These are phyloP conservation scores for Pinus albicaulis DNA, from an alignment of 75 land plant genomes.

Conservation along the genomic window DNA sequence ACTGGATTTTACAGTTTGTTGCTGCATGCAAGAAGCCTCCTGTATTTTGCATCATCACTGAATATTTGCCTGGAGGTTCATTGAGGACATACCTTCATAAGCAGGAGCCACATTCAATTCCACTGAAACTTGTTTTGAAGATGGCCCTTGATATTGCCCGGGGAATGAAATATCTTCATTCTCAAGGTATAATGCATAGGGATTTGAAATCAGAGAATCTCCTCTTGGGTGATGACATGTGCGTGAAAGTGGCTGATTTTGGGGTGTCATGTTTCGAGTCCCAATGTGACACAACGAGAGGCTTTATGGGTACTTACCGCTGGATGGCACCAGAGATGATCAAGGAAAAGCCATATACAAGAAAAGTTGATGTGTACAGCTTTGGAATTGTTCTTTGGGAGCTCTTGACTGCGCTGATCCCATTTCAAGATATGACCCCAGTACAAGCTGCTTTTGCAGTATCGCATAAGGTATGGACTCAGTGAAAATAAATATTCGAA, in stretches of 20 bases:
- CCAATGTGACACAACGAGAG: slow-evolving; percentile 25
- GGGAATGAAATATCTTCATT: slow-evolving; percentile 72
- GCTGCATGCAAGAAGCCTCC: slow-evolving; percentile 87
- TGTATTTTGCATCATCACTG: slow-evolving; percentile 82
- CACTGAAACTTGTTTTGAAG: slow-evolving; percentile 40
- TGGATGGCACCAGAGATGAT: slow-evolving; percentile 93
- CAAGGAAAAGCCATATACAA: slow-evolving; percentile 47
- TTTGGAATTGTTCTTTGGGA: slow-evolving; percentile 75
- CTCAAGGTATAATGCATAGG: slow-evolving; percentile 64
- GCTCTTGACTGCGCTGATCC: slow-evolving; percentile 48
- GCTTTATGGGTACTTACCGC: slow-evolving; percentile 57
- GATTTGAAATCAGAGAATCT: slow-evolving; percentile 79
- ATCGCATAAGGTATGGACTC: slow-evolving; percentile 50
- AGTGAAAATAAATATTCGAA: too few species aligned
- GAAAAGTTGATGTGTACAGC: slow-evolving; percentile 77
- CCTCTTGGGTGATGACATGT: slow-evolving; percentile 50
- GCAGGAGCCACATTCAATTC: slow-evolving; percentile 65
- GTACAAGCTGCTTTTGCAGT: slow-evolving; percentile 78
- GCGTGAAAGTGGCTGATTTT: slow-evolving; percentile 68
- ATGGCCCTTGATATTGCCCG: slow-evolving; percentile 62
- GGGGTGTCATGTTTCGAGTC: slow-evolving; percentile 67
- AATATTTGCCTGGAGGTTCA: slow-evolving; percentile 84
- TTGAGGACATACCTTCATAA: slow-evolving; percentile 70
- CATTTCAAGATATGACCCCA: slow-evolving; percentile 67
- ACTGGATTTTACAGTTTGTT: slow-evolving; percentile 51